A percentile compares a stretch with the other conserved stretches of the same genome.
These are phyloP conservation scores for Rostrohypoxylon terebratum DNA, from an alignment of 495 filamentous ascomycete species.

Conservation along the genomic window DNA sequence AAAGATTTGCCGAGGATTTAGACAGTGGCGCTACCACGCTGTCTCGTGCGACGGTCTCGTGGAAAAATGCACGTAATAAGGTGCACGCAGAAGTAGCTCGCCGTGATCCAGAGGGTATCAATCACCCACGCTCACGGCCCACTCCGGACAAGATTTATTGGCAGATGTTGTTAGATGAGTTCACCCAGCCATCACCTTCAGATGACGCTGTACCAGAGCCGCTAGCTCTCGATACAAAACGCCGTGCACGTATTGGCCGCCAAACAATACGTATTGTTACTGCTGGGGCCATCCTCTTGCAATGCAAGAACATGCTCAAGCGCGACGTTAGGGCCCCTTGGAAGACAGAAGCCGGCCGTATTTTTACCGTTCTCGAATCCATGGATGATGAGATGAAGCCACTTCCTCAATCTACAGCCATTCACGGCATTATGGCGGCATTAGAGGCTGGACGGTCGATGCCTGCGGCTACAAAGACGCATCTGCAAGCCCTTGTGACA, in stretches of 20 bases:
- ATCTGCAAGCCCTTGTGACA: constrained; percentile 64
- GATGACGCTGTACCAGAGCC: constrained; percentile 82
- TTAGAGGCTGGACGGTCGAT: constrained; percentile 84
- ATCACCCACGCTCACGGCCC: constrained; percentile 64
- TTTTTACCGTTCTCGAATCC: constrained; percentile 66
- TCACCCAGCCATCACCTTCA: constrained; percentile 62
- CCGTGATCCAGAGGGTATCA: constrained; percentile 76
- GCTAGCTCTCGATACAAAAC: constrained; percentile 79
- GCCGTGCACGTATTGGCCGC: constrained; percentile 73
- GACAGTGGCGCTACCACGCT: constrained; percentile 69
- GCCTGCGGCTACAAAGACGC: constrained; percentile 71
- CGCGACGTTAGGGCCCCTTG: constrained; percentile 90
- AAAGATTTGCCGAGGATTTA: constrained; percentile 77
- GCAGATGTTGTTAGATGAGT: constrained; percentile 73
- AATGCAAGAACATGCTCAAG: constrained; percentile 94
- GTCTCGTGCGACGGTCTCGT: constrained; percentile 75
- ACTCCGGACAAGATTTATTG: constrained; percentile 81
- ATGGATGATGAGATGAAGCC: constrained; percentile 46
- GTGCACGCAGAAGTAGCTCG: constrained; percentile 76
- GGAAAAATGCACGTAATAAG: constrained; percentile 74
- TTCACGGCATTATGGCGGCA: constrained; percentile 77
- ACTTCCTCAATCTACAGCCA: constrained; percentile 64
- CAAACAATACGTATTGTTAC: constrained; percentile 80
- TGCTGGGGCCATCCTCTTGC: constrained; percentile 82
- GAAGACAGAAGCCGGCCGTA: constrained; percentile 85